Evolutionary conservation across 495 filamentous ascomycete genomes (phyloP).

Genomic region (Annulohypoxylon stygium): DNA sequence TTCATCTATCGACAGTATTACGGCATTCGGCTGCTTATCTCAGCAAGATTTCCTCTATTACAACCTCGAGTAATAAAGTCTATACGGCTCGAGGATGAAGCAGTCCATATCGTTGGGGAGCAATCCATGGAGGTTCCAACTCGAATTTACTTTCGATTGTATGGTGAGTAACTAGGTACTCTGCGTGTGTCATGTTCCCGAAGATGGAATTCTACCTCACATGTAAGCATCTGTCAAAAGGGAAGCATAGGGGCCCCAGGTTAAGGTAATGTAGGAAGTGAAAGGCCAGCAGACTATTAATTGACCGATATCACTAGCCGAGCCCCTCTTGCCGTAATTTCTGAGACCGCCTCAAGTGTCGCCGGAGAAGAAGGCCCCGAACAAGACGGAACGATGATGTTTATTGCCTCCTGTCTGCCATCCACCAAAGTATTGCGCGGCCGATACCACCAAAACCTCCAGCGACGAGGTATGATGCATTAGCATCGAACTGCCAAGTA

Average conservation of each 20-base stretch:
- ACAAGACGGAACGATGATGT: conserved; percentile 58
- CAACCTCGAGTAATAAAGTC: too few species aligned
- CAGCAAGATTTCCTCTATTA: background rate
- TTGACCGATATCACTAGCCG: conserved; percentile 40
- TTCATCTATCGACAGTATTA: background rate
- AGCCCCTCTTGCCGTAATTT: conserved; percentile 38
- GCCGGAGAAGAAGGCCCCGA: conserved; percentile 25
- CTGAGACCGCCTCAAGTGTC: conserved; percentile 41
- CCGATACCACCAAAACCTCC: background rate
- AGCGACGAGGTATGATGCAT: conserved; percentile 1
- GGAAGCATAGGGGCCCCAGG: background rate
- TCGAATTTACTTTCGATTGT: background rate
- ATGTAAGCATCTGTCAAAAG: background rate
- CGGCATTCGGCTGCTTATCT: background rate
- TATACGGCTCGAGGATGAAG: background rate
- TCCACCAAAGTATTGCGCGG: background rate
- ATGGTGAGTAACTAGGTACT: background rate
- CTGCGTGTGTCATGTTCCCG: background rate
- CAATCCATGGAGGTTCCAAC: background rate
- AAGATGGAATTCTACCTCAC: background rate
- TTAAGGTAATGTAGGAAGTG: background rate
- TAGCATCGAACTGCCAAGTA: background rate
- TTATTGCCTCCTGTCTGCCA: conserved; percentile 23
- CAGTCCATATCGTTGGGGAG: background rate
- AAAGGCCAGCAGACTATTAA: conserved; percentile 13